A percentile compares a stretch with the other conserved stretches of the same genome.
Conservation (phyloP, 495 filamentous ascomycete genomes). For the Clavariopsis aquatica region DNA sequence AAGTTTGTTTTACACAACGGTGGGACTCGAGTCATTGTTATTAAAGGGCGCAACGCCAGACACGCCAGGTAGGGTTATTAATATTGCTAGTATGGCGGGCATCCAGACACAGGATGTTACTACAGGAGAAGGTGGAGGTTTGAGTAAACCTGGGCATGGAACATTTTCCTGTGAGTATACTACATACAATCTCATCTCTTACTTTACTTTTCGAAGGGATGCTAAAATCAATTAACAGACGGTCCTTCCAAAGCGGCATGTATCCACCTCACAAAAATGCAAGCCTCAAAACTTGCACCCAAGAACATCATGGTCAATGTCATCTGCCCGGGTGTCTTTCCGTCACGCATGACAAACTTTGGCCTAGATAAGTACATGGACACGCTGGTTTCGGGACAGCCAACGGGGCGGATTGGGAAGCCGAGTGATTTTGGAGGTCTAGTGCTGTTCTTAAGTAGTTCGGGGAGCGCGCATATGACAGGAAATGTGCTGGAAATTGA, state of each 20-base stretch:
- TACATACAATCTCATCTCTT: too few species aligned
- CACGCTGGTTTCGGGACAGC: slow-evolving; percentile 41
- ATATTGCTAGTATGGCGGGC: slow-evolving; percentile 45
- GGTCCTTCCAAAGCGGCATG: slow-evolving; percentile 45
- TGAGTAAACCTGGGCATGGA: slow-evolving; percentile 39
- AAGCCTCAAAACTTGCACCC: slow-evolving; percentile 44
- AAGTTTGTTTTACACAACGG: slow-evolving; percentile 43
- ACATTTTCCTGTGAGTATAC: slow-evolving; percentile 39
- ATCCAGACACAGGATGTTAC: slow-evolving; percentile 45
- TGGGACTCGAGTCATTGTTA: slow-evolving; percentile 37
- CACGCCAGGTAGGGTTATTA: slow-evolving; percentile 41
- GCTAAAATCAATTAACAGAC: too few species aligned
- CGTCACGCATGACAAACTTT: slow-evolving; percentile 43
- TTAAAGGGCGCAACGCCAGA: slow-evolving; percentile 41
- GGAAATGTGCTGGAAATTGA: slow-evolving; percentile 45
- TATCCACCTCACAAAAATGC: slow-evolving; percentile 45
- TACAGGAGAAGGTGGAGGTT: slow-evolving; percentile 38
- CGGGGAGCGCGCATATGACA: slow-evolving; percentile 43
- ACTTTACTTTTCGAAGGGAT: too few species aligned
- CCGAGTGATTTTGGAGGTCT: slow-evolving; percentile 44
- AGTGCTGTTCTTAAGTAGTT: slow-evolving; percentile 40
- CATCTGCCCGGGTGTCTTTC: slow-evolving; percentile 46
- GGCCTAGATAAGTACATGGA: slow-evolving; percentile 42
- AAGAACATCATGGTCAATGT: slow-evolving; percentile 44
- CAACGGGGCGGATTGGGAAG: slow-evolving; percentile 43